A percentile compares a stretch with the other conserved stretches of the same genome.
Conservation (phyloP, 2,329 filamentous ascomycete genomes). For the Colletotrichum navitas region DNA sequence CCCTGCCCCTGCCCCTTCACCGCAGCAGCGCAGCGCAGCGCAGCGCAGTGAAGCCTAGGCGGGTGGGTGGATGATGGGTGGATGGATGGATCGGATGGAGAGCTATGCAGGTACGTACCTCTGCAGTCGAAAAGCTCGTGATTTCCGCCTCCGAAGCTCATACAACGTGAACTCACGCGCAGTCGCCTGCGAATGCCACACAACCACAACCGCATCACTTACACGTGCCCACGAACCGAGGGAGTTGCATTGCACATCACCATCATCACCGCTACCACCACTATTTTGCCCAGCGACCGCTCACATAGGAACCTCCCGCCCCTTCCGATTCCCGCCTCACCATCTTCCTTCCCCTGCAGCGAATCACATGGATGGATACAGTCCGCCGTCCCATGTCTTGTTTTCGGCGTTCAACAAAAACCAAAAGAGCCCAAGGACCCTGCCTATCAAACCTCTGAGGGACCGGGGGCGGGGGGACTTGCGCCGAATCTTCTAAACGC, state of each 20-base stretch:
- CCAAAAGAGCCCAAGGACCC: conserved; percentile 7
- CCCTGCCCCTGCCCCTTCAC: conserved; percentile 6
- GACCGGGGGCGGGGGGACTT: neutral
- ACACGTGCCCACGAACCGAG: neutral
- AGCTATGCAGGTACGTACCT: conserved; percentile 11
- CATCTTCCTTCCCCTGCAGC: conserved; percentile 26
- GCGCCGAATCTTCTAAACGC: conserved; percentile 25
- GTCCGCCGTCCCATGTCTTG: conserved; percentile 9
- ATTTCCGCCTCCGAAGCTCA: neutral
- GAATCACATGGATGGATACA: conserved; percentile 25
- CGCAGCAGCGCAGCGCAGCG: neutral
- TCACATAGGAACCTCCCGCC: neutral
- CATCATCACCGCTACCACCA: neutral
- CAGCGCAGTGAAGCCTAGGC: neutral
- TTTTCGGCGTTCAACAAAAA: conserved; percentile 40
- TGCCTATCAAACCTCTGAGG: conserved; percentile 4
- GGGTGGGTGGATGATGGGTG: neutral
- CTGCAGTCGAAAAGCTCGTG: conserved; percentile 10
- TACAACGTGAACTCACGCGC: neutral
- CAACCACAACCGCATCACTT: neutral
- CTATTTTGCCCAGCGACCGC: neutral
- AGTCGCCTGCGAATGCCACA: neutral
- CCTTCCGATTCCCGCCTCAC: neutral
- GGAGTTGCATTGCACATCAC: neutral
- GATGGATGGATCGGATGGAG: neutral